Conservation (phyloP, 1,139 yeast species). For the Debaryomycetaceae sp. region DNA sequence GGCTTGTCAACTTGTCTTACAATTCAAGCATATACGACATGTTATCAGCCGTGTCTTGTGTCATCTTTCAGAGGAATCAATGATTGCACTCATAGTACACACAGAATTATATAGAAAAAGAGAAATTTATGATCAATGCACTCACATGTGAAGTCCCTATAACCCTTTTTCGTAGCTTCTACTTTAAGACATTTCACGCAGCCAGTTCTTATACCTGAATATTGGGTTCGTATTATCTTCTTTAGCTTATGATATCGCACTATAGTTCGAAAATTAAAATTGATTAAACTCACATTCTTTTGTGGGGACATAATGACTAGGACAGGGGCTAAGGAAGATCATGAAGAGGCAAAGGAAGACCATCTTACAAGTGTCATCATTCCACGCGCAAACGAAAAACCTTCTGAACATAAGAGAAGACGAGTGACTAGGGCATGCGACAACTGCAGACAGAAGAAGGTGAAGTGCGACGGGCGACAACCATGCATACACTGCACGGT, state of each 20-base stretch:
- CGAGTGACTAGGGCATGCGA: slow-evolving; percentile 86
- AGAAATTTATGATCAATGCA: too few relatives aligned
- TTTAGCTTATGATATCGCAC: not conserved
- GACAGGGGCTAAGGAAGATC: not conserved
- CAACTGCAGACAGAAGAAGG: slow-evolving; percentile 73
- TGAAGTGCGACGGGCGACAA: slow-evolving; percentile 82
- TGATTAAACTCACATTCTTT: not conserved
- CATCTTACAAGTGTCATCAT: slow-evolving; percentile 2
- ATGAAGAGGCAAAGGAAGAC: not conserved
- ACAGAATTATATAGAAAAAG: too few relatives aligned
- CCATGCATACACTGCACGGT: slow-evolving; percentile 92
- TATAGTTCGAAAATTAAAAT: not conserved
- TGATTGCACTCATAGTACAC: not conserved
- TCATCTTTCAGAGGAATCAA: not conserved
- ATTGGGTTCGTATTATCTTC: not conserved
- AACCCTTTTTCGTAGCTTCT: not conserved
- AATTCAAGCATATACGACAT: not conserved
- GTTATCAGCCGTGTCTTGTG: not conserved
- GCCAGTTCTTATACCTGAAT: too few relatives aligned
- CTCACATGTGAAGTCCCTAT: not conserved
- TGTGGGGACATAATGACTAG: not conserved
- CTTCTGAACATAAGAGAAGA: slow-evolving; percentile 51
- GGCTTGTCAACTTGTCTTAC: not conserved
- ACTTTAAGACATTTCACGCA: too few relatives aligned
- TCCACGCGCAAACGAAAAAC: slow-evolving; percentile 3